Evolutionary conservation across 148 eudicot genomes (phyloP), one percentile per base, ranked within the genome.

Genomic region (Rhododendron griersonianum): DNA sequence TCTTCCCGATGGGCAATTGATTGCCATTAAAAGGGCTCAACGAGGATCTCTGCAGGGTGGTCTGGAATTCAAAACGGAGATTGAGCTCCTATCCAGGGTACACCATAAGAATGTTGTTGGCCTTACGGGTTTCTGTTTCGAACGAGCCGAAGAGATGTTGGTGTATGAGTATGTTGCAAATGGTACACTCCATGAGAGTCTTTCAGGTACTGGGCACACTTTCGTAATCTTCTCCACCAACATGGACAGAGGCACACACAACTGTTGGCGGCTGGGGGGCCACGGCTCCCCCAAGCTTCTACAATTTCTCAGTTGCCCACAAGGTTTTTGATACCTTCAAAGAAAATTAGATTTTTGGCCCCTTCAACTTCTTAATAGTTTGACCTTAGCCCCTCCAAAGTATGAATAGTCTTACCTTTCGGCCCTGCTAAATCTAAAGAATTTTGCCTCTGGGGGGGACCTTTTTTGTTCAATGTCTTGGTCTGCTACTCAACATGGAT

Each of bases 51-150:
- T 89, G 91, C 94, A 92, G 85, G 93, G 95, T 44, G 90, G 88
- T 79, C 65, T 73, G 35, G 95, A 93, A 88, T 93, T 93, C 81
- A 93, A 92, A 85, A 90, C 88, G 19, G 94, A 93, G 89, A 91
- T 93, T 84, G 94, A 92, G 84, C 93, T 93, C 84, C 75, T 93
- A 44, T 93, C 94, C 44, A 90, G 95, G 85, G 94, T 93, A 80
- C 95, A 93, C 84, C 95, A 93, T 86, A 93, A 90, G 87, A 93
- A 93, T 86, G 91, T 93, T 33, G 94, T 91, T 39, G 89, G 90
- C 78, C 94, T 93, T 33, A 23, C 89, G 18, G 95, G 95, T 15
- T 93, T 92, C 90, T 92, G 95, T 89, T 90, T 85, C 85, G 90
- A 90, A 50, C 89, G 89, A 87, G 90, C 89, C 18, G 94, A 93